These are phyloP conservation scores for Lichenothelia convexa DNA, from an alignment of 495 filamentous ascomycete species.

Conservation along the genomic window DNA sequence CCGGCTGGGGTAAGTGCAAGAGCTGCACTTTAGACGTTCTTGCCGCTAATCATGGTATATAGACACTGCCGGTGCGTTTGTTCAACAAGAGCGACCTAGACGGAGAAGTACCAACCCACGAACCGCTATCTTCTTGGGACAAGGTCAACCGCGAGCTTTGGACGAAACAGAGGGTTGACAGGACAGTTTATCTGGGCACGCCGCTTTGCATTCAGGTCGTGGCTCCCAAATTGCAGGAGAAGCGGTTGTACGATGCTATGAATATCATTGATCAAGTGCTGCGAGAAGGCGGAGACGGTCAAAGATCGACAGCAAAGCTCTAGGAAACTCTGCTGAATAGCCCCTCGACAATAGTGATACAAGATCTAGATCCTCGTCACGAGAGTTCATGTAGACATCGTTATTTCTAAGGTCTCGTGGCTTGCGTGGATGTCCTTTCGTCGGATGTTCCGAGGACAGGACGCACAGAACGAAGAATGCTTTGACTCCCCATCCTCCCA, in stretches of 20 bases:
- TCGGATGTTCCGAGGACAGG: no score
- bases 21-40: not conserved
- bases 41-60: not conserved
- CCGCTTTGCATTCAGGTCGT: conserved; percentile 42
- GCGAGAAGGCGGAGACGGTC: no score
- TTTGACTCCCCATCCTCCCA: no score
- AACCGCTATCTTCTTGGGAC: conserved; percentile 38
- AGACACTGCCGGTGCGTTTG: conserved; percentile 30
- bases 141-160: conserved; percentile 40
- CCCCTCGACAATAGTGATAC: no score
- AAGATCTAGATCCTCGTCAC: no score
- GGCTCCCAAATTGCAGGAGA: conserved; percentile 38
- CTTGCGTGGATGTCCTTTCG: no score
- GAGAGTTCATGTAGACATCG: no score
- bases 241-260: conserved; percentile 38
- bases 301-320: no score
- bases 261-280: conserved; percentile 22
- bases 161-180: conserved; percentile 27
- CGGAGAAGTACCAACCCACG: conserved; percentile 21
- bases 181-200: conserved; percentile 36
- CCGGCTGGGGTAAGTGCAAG: conserved; percentile 28
- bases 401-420: no score
- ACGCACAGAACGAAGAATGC: no score
- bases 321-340: no score
- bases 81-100: conserved; percentile 32